Base-by-base conservation (phyloP, 2,329 filamentous ascomycete species). In the Aspergillus brunneoviolaceus region DNA sequence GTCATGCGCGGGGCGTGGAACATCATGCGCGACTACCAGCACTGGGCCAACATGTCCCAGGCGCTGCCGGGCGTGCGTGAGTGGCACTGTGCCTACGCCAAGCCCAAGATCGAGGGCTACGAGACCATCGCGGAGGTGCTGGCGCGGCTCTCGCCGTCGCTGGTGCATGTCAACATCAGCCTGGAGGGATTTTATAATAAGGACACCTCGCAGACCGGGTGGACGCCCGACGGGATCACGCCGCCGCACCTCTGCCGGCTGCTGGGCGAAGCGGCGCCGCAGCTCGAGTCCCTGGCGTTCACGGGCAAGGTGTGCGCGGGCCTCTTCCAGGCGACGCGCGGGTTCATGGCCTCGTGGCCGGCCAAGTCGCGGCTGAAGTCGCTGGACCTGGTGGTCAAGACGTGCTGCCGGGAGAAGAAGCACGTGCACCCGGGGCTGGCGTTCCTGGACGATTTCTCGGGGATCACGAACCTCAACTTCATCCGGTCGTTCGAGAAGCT, bases 1-100 rank as follows among this genome's bases (percentile, higher is more conserved):
- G 84, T 91, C 49, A 88, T 89, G 74, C 87, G 89, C 67, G 89
- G 89, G 6, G 88, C 91, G 65, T 92, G 89, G 89, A 92, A 92
- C 69, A 80, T 92, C 29, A 88, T 91, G 73, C 81, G 89, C 51
- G 79, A 82, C 16, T 77, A 84, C 49, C 76, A 79, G 19, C 88
- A 92, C 72, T 91, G 89, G 74, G 76, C 81, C 58, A 81, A 80
- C 55, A 82, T 92, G 53, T 80, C 85, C 21, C 73, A 77, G 12
- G 88, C 88, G 5, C 72, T 92, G 49, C 89, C 89, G 1, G 87
- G 85, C 62, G 76, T 92, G 16, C 77, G 73, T n/a, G 82, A 83
- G 68, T 82, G 80, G 78, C 79, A 84, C 64, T 81, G 79, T 62
- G 75, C 76, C 33, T 83, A 82, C 77, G 88, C 86, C 70, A 90